These are phyloP conservation scores for Colletotrichum lentis DNA, from an alignment of 2,329 filamentous ascomycete species.

Conservation along the genomic window DNA sequence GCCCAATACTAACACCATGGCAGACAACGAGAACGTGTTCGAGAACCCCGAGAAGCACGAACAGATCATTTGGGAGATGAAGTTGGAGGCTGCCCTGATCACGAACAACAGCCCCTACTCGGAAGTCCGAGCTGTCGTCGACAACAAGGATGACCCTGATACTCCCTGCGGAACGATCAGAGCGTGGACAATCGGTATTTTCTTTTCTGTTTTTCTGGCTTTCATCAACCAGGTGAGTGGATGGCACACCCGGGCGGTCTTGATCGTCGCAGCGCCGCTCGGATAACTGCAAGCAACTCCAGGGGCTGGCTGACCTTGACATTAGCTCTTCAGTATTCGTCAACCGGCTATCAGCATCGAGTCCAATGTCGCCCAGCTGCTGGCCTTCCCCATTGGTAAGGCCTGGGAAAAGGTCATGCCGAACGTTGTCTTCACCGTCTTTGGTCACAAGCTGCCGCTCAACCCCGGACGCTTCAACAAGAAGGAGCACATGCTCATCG, in stretches of 20 bases:
- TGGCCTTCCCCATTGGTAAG: constrained; percentile 64
- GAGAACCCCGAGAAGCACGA: constrained; percentile 57
- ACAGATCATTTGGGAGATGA: constrained; percentile 62
- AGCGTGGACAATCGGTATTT: constrained; percentile 61
- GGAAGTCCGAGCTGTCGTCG: constrained; percentile 64
- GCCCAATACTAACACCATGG: neutral
- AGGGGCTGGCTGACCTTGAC: neutral
- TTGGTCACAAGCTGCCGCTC: constrained; percentile 57
- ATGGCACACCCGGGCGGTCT: neutral
- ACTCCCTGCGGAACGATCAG: constrained; percentile 63
- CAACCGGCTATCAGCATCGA: constrained; percentile 63
- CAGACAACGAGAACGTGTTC: constrained; percentile 45
- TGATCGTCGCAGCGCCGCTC: neutral
- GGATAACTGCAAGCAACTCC: no score
- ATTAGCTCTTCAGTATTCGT: constrained; percentile 62
- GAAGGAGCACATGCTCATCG: constrained; percentile 68
- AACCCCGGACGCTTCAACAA: constrained; percentile 66
- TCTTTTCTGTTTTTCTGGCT: constrained; percentile 58
- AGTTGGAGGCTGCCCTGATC: constrained; percentile 62
- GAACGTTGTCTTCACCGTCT: constrained; percentile 57
- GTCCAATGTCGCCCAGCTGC: constrained; percentile 64
- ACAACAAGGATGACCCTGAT: constrained; percentile 62
- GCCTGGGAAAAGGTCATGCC: constrained; percentile 60
- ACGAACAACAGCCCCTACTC: constrained; percentile 66
- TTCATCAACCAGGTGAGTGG: constrained; percentile 58